Evolutionary conservation across 345 rosid species (phyloP).

Genomic region (Rhodomyrtus tomentosa): DNA sequence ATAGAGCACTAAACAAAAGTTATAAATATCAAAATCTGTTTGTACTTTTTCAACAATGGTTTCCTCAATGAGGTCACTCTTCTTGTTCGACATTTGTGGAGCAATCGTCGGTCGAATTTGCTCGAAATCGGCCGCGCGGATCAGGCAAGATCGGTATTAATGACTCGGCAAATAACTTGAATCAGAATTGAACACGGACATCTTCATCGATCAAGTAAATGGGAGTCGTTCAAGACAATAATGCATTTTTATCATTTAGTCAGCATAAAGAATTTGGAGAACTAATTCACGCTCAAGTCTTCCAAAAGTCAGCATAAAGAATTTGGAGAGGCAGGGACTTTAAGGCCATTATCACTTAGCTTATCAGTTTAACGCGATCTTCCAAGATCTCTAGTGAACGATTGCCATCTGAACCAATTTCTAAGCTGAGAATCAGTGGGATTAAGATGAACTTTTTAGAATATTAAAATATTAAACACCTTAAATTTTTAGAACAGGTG

Average conservation of each 20-base stretch:
- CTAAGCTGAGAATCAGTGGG: not conserved
- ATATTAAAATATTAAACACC: not conserved
- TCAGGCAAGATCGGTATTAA: not conserved
- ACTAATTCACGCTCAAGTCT: no score
- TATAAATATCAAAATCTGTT: not conserved
- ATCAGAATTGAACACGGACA: not conserved
- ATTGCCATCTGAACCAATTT: not conserved
- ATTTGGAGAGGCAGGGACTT: not conserved
- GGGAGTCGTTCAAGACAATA: not conserved
- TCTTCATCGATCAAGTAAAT: not conserved
- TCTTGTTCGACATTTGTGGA: not conserved
- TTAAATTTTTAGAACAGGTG: rapidly evolving
- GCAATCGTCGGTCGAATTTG: not conserved
- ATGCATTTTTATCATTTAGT: no score
- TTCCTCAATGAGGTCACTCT: not conserved
- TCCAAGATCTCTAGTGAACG: not conserved
- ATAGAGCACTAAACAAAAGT: not conserved
- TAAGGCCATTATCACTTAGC: no score
- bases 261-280: no score
- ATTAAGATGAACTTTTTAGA: not conserved
- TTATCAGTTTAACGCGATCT: no score
- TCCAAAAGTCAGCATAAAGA: not conserved
- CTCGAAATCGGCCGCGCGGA: not conserved
- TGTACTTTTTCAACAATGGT: not conserved
- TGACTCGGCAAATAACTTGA: not conserved